phyloP scores from a whole-genome alignment of 441 rosid genomes.

The Bruguiera hainesii region DNA sequence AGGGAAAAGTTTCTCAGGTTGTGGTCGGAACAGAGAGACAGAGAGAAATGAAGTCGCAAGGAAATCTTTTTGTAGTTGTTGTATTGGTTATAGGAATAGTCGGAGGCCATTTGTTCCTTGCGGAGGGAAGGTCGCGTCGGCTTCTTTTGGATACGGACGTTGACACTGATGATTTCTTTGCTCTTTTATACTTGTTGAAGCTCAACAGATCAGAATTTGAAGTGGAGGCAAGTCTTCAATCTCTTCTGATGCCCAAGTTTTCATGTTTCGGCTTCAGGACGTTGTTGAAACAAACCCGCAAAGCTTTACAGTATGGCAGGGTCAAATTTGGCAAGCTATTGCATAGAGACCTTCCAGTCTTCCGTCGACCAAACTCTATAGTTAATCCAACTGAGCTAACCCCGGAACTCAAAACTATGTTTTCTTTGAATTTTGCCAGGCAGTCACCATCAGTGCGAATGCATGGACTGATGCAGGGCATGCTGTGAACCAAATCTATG shows the following conservation, averaged over 20 bases:
- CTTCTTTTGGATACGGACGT: constrained; percentile 83
- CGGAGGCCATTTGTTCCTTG: constrained; percentile 28
- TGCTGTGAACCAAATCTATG: constrained; percentile 74
- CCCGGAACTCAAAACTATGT: neutral
- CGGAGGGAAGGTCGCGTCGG: constrained; percentile 42
- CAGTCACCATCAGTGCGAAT: constrained; percentile 64
- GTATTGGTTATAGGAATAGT: constrained; percentile 31
- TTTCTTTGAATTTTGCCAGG: constrained; percentile 40
- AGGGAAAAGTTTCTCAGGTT: constrained; percentile 9
- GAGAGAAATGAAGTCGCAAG: constrained; percentile 27
- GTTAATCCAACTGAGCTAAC: too few relatives aligned
- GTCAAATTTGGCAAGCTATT: too few relatives aligned
- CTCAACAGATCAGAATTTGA: constrained; percentile 74
- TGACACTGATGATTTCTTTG: constrained; percentile 85
- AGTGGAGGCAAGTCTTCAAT: constrained; percentile 46
- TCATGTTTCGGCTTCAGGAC: neutral
- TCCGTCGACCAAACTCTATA: too few relatives aligned
- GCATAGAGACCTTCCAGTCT: too few relatives aligned
- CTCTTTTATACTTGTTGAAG: constrained; percentile 79
- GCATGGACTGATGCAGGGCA: constrained; percentile 90
- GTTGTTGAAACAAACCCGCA: too few relatives aligned
- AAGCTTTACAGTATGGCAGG: too few relatives aligned
- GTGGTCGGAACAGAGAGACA: constrained; percentile 16
- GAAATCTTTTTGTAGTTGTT: constrained; percentile 16
- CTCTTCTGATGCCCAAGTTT: neutral